A percentile compares a stretch with the other conserved stretches of the same genome.
Conservation (phyloP, 1,284 basidiomycete species). For the Moesziomyces sp. region DNA sequence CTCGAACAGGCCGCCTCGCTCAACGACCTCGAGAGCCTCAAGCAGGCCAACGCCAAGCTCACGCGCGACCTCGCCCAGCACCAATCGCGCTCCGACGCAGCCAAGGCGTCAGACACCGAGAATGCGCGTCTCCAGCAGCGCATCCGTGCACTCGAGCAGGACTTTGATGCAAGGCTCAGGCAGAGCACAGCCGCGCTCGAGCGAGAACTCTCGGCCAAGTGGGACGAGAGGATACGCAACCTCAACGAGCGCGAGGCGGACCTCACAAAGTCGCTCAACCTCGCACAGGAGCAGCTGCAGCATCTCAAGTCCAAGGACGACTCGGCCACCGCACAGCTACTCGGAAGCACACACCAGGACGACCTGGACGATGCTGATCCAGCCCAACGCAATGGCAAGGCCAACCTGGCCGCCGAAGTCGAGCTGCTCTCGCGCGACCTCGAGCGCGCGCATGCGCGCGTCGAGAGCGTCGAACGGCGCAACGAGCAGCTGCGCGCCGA, state of each 20-base stretch:
- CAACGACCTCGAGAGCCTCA: conserved; percentile 44
- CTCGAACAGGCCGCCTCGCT: conserved; percentile 71
- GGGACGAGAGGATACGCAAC: conserved; percentile 92
- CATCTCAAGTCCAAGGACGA: conserved; percentile 91
- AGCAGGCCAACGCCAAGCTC: conserved; percentile 35
- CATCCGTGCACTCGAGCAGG: conserved; percentile 20
- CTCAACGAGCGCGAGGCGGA: conserved; percentile 95
- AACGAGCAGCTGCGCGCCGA: conserved; percentile 93
- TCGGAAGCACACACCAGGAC: conserved; percentile 79
- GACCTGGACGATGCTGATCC: background rate
- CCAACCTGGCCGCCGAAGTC: conserved; percentile 36
- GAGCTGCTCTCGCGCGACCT: conserved; percentile 81
- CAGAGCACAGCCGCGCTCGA: conserved; percentile 89
- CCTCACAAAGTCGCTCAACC: conserved; percentile 83
- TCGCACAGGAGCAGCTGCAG: conserved; percentile 85
- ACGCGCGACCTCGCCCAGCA: conserved; percentile 14
- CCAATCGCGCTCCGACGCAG: conserved; percentile 19
- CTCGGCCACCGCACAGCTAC: conserved; percentile 85
- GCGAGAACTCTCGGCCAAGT: conserved; percentile 92
- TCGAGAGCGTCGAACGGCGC: conserved; percentile 88
- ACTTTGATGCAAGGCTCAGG: conserved; percentile 90
- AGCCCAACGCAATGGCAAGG: conserved; percentile 2
- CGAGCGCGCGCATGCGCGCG: conserved; percentile 88
- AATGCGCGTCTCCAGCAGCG: conserved; percentile 81
- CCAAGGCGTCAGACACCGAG: conserved; percentile 79